Conservation (phyloP, 306 rosid genomes). For the Rubus idaeus region DNA sequence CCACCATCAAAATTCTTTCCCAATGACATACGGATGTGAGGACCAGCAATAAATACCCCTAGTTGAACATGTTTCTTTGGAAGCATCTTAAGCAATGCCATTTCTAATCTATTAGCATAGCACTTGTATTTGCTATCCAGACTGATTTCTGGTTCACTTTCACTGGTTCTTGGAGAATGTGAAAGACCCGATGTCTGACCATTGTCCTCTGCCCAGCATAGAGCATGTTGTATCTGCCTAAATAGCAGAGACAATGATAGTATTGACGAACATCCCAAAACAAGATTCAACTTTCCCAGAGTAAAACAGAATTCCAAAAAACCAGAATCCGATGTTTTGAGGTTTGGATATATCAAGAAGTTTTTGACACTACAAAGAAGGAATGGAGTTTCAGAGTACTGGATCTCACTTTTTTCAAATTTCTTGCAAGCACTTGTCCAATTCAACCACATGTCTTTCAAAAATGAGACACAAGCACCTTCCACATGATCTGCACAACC, state of each 20-base stretch:
- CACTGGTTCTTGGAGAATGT: slow-evolving; percentile 23
- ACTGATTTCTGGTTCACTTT: slow-evolving; percentile 33
- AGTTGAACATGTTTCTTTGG: slow-evolving; percentile 65
- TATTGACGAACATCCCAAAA: slow-evolving; percentile 57
- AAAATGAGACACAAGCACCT: slow-evolving; percentile 42
- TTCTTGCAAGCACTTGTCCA: slow-evolving; percentile 55
- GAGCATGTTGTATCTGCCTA: slow-evolving; percentile 54
- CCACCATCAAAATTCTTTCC: slow-evolving; percentile 42
- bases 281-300: slow-evolving; percentile 74
- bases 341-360: slow-evolving; percentile 46
- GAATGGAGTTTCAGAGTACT: slow-evolving; percentile 65
- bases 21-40: slow-evolving; percentile 50
- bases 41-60: slow-evolving; percentile 71
- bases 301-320: slow-evolving; percentile 60
- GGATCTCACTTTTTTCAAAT: slow-evolving; percentile 47
- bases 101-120: slow-evolving; percentile 44
- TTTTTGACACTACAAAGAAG: slow-evolving; percentile 57
- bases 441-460: slow-evolving; percentile 52
- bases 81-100: slow-evolving; percentile 54
- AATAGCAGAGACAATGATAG: slow-evolving; percentile 55
- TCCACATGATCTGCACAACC: slow-evolving; percentile 25
- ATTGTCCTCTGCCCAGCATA: slow-evolving; percentile 39
- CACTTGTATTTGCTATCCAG: slow-evolving; percentile 39
- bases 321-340: slow-evolving; percentile 42
- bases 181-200: slow-evolving; percentile 30